phyloP scores from a whole-genome alignment of 108 stramenopile species.

The Skeletonema costatum region DNA sequence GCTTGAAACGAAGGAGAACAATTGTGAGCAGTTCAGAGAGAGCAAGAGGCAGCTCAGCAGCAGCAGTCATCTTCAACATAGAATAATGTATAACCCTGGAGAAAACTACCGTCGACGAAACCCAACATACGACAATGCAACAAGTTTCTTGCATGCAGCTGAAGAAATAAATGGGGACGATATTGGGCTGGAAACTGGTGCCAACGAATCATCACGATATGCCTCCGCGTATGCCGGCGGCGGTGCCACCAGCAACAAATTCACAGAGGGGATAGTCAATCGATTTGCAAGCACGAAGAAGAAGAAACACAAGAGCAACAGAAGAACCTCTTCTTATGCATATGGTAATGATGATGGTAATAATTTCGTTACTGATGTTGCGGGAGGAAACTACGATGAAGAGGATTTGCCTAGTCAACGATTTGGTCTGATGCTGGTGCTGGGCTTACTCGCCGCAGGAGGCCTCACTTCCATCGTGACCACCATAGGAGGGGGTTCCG shows the following conservation, averaged over 20 bases:
- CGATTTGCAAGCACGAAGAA: background rate
- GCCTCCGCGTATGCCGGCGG: background rate
- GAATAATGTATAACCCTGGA: background rate
- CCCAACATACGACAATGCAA: background rate
- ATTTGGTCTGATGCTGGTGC: background rate
- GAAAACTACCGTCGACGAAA: background rate
- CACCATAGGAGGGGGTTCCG: background rate
- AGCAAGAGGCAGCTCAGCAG: too few species aligned
- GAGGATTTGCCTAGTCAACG: background rate
- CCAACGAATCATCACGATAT: background rate
- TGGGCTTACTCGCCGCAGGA: background rate
- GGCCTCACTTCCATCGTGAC: background rate
- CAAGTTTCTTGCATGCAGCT: background rate
- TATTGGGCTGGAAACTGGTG: background rate
- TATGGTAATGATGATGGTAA: background rate
- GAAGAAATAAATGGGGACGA: background rate
- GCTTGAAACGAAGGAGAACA: too few species aligned
- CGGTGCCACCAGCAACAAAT: background rate
- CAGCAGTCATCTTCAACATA: too few species aligned
- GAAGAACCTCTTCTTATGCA: background rate
- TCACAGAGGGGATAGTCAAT: background rate
- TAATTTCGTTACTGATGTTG: background rate
- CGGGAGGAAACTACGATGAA: background rate
- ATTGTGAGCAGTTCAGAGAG: too few species aligned
- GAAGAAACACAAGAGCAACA: background rate